phyloP scores from a whole-genome alignment of 78 protist genomes.

The Protostelium mycophagum region DNA sequence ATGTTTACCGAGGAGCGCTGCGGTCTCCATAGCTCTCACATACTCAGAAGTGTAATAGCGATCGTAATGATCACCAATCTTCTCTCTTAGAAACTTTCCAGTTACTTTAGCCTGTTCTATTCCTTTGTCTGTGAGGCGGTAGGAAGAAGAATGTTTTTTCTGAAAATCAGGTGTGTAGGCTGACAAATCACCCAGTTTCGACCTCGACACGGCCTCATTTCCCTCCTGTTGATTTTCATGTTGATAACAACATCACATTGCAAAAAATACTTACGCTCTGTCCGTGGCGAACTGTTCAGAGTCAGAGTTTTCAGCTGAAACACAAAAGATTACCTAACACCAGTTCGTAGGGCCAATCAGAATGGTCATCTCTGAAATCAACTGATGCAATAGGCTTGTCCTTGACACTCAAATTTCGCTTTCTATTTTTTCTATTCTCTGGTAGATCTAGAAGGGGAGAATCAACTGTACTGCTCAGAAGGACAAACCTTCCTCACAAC shows the following conservation, averaged over 20 bases:
- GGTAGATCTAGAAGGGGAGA: background rate
- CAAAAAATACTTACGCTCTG: constrained; percentile 14
- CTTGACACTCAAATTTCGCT: background rate
- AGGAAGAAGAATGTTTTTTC: constrained; percentile 48
- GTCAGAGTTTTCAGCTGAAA: background rate
- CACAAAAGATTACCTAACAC: background rate
- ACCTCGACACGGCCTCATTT: constrained; percentile 56
- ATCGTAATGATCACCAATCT: constrained; percentile 63
- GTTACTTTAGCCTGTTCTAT: constrained; percentile 54
- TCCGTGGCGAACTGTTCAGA: constrained; percentile 34
- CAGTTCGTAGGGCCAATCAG: constrained; percentile 59
- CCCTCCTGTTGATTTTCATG: constrained; percentile 5
- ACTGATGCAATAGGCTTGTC: background rate
- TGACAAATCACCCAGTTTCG: constrained; percentile 47
- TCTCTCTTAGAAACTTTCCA: constrained; percentile 56
- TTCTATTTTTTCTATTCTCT: background rate
- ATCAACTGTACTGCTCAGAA: too few species aligned
- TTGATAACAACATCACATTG: background rate
- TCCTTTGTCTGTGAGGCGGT: constrained; percentile 66
- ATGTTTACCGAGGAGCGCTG: constrained; percentile 23
- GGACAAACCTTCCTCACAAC: too few species aligned
- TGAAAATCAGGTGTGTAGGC: constrained; percentile 60
- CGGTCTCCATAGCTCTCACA: constrained; percentile 79
- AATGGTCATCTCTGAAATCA: background rate
- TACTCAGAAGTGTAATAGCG: constrained; percentile 67